Evolutionary conservation across 2,329 filamentous ascomycete genomes (phyloP), one percentile per base, ranked within the genome.

Genomic region (Coniochaeta sp.): DNA sequence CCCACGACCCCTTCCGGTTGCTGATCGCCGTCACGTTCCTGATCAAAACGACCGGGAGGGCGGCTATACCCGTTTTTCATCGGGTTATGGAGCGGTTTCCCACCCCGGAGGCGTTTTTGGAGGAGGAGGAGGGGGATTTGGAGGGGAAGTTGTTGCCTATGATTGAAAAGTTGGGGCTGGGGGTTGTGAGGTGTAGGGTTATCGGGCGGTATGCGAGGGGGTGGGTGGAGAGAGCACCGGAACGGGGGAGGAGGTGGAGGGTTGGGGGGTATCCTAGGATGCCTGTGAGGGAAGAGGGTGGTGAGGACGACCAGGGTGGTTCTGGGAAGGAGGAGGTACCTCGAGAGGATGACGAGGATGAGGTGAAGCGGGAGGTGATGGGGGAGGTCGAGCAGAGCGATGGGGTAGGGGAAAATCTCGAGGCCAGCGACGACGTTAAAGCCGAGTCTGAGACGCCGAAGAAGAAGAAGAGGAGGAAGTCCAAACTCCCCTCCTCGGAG

Each of bases 11-110:
- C 0, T 96, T 95, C 66, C 85, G 83, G 57, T 79, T 96, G 1
- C 78, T 96, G 1, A 75, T 96, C 27, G 90, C 87, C 12, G 85
- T 91, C 5, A 90, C 89, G 0, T 91, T 96, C 60, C 81, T 96
- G 27, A 92, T 92, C 65, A 84, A 87, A 53, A 96, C 91, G 0
- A 76, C 81, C 3, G 91, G 89, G 10, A 78, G 75, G 46, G 76
- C 81, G 9, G 89, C 91, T 4, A 84, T 94, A 26, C 91, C 91
- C 0, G 76, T 87, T 0, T 86, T 95, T 57, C 85, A 84, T 63
- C 63, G 75, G 13, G 72, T 96, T 12, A 85, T 88, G 59, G 69
- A 75, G 12, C 72, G 69, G 3, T 96, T 88, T 54, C 86, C 88
- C 0, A 86, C 83, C 0, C 79, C 87, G 0, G 64, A 73, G 27